A percentile compares a stretch with the other conserved stretches of the same genome.
These are phyloP conservation scores for Backusella parvicylindrica DNA, from an alignment of 192 early-diverging fungal genomes.

Conservation along the genomic window DNA sequence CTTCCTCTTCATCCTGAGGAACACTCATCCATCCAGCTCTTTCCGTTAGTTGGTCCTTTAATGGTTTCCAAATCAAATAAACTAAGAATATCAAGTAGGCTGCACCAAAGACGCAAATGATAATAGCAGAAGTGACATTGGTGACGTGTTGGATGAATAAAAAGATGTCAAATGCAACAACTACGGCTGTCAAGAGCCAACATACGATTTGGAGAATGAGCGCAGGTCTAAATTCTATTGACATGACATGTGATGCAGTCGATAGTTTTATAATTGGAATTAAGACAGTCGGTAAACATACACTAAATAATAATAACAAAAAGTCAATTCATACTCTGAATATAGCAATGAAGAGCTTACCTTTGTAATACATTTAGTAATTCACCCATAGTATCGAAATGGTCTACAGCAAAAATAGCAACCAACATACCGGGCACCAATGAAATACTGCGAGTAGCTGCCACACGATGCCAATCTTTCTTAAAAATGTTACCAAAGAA, in stretches of 20 bases:
- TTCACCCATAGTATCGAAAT: slow-evolving; percentile 67
- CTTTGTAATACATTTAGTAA: slow-evolving; percentile 67
- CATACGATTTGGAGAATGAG: slow-evolving; percentile 1
- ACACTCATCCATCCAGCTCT: slow-evolving; percentile 8
- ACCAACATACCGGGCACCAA: slow-evolving; percentile 64
- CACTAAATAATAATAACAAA: background rate
- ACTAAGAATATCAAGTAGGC: background rate
- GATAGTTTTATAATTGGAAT: slow-evolving; percentile 22
- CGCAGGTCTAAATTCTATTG: slow-evolving; percentile 10
- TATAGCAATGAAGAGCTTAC: no score
- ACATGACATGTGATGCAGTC: background rate
- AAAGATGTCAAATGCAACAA: slow-evolving; percentile 20
- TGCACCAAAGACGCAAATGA: background rate
- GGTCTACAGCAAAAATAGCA: slow-evolving; percentile 51
- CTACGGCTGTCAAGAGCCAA: background rate
- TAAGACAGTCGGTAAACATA: slow-evolving; percentile 16
- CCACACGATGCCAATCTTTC: slow-evolving; percentile 60
- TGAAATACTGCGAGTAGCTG: slow-evolving; percentile 58
- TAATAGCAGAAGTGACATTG: background rate
- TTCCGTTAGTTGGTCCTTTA: background rate
- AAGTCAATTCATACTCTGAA: no score
- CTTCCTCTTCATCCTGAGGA: background rate
- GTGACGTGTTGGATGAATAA: slow-evolving; percentile 14
- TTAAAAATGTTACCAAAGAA: slow-evolving; percentile 63
- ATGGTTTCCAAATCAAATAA: slow-evolving; percentile 12